Percentiles rank a stretch among this genome's conserved stretches.
phyloP scores from a whole-genome alignment of 805 yeast genomes.

The Danielia reshetovae region DNA sequence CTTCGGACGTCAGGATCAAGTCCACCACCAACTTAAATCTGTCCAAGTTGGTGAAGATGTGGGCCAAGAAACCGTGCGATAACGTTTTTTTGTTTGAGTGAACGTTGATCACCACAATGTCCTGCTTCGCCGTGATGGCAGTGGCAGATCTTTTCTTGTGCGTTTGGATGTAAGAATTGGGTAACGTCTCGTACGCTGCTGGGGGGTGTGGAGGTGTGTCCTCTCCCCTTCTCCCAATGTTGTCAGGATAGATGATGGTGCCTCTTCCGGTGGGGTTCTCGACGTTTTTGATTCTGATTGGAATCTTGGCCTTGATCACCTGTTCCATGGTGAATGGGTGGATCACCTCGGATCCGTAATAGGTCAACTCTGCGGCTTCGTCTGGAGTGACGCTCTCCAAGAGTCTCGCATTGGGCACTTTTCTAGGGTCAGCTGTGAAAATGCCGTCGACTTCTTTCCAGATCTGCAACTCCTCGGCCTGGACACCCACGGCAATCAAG shows the following conservation, averaged over 20 bases:
- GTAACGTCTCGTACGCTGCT: conserved; percentile 54
- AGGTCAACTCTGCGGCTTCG: conserved; percentile 97
- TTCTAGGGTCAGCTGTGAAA: conserved; percentile 97
- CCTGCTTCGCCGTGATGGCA: conserved; percentile 93
- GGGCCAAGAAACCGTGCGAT: conserved; percentile 93
- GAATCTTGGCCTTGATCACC: conserved; percentile 92
- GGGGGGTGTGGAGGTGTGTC: conserved; percentile 96
- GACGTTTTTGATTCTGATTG: conserved; percentile 94
- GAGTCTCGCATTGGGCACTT: conserved; percentile 84
- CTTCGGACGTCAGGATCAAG: conserved; percentile 94
- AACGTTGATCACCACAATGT: conserved; percentile 85
- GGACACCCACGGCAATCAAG: conserved; percentile 84
- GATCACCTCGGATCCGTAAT: conserved; percentile 96
- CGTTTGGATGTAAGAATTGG: conserved; percentile 30
- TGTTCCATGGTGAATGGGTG: conserved; percentile 99
- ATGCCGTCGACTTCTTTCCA: conserved; percentile 99
- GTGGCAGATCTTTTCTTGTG: conserved; percentile 71
- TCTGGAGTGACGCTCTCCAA: conserved; percentile 91
- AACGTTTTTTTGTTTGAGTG: conserved; percentile 91
- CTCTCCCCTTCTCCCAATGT: conserved; percentile 79
- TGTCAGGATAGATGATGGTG: conserved; percentile 91
- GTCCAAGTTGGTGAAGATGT: conserved; percentile 82
- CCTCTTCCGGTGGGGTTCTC: conserved; percentile 92
- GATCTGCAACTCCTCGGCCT: conserved; percentile 91
- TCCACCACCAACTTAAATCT: conserved; percentile 85